phyloP scores from a whole-genome alignment of 2,329 filamentous ascomycete genomes.

The Fusarium brachygibbosum region DNA sequence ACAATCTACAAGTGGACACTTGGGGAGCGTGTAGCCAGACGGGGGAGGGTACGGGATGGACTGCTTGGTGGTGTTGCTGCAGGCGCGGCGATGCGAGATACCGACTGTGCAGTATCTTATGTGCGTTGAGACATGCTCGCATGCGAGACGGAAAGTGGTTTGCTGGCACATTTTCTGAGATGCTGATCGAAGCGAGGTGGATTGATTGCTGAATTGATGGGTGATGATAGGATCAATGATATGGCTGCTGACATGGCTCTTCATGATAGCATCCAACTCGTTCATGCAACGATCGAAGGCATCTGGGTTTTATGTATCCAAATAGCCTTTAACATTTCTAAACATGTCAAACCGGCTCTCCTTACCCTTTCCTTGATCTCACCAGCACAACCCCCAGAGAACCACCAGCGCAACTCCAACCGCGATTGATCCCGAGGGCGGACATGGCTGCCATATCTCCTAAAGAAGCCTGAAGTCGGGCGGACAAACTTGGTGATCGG shows the following conservation, averaged over 20 bases:
- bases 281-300: conserved; percentile 5
- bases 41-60: conserved; percentile 64
- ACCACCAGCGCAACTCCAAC: conserved; percentile 35
- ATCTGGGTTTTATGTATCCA: conserved; percentile 30
- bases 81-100: conserved; percentile 55
- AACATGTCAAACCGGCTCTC: conserved; percentile 10
- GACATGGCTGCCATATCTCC: conserved; percentile 35
- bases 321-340: neutral
- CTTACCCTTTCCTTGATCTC: conserved; percentile 8
- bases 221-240: neutral
- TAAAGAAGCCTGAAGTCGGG: conserved; percentile 17
- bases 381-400: neutral
- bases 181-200: neutral
- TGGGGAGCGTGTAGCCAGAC: conserved; percentile 57
- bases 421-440: conserved; percentile 35
- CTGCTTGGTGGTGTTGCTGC: conserved; percentile 59
- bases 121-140: conserved; percentile 64
- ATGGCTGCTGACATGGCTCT: neutral
- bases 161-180: conserved; percentile 62
- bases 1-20: conserved; percentile 62
- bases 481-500: conserved; percentile 17
- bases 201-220: neutral
- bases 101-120: conserved; percentile 62
- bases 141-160: conserved; percentile 64
- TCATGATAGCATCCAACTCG: neutral